Conservation (phyloP, 768 basidiomycete genomes). For the Boletus subparvulus region DNA sequence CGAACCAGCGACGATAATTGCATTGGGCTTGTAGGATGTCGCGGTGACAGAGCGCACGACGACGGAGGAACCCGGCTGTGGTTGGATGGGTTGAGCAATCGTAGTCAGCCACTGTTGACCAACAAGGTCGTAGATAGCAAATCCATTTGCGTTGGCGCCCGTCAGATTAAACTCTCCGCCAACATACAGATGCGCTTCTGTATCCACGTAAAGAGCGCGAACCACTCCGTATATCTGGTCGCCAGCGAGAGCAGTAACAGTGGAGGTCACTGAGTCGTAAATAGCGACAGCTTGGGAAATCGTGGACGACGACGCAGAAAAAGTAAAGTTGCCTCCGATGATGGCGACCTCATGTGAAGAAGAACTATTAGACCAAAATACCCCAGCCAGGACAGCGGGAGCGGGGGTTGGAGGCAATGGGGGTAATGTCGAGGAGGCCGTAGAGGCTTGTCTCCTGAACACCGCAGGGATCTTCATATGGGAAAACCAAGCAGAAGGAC, state of each 20-base stretch:
- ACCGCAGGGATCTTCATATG: constrained; percentile 44
- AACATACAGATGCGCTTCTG: constrained; percentile 64
- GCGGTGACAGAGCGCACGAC: constrained; percentile 71
- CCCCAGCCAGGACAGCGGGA: constrained; percentile 81
- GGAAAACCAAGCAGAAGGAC: constrained; percentile 48
- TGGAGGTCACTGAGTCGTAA: constrained; percentile 58
- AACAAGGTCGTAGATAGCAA: constrained; percentile 79
- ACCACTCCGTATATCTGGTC: constrained; percentile 73
- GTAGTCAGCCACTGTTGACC: constrained; percentile 60
- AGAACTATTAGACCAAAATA: constrained; percentile 85
- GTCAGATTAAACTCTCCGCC: constrained; percentile 80
- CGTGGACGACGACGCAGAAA: constrained; percentile 40
- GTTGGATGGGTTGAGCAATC: constrained; percentile 60
- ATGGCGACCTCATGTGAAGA: constrained; percentile 66
- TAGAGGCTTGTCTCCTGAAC: constrained; percentile 51
- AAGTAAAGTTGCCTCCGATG: constrained; percentile 89
- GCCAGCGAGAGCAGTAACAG: constrained; percentile 56
- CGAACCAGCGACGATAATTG: constrained; percentile 82
- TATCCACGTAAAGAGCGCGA: constrained; percentile 66
- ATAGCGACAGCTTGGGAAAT: constrained; percentile 60
- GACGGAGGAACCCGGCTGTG: constrained; percentile 50
- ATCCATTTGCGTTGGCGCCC: constrained; percentile 58
- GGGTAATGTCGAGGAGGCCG: constrained; percentile 53
- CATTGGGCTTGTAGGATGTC: constrained; percentile 56
- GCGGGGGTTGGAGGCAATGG: constrained; percentile 55